These are phyloP conservation scores for Cladophialophora immunda DNA, from an alignment of 2,329 filamentous ascomycete genomes.

Conservation along the genomic window DNA sequence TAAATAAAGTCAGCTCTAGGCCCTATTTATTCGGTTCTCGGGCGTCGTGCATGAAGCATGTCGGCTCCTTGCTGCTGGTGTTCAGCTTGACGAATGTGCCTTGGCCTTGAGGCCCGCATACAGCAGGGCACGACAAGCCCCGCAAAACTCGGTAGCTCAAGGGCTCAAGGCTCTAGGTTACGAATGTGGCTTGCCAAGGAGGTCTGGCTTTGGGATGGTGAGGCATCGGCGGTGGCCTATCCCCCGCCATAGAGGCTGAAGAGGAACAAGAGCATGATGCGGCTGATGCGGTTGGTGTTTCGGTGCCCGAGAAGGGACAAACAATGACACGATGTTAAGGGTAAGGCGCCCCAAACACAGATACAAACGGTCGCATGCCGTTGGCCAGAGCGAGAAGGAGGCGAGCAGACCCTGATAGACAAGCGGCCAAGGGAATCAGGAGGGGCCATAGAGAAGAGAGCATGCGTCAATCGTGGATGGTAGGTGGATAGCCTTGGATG, in stretches of 20 bases:
- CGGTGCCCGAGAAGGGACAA: conserved; percentile 14
- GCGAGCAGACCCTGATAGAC: conserved; percentile 7
- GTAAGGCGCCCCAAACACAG: neutral
- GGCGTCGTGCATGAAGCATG: neutral
- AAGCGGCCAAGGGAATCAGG: neutral
- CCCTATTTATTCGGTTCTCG: conserved; percentile 20
- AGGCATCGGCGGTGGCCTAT: neutral
- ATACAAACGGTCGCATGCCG: neutral
- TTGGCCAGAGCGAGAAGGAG: neutral
- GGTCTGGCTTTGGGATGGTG: conserved; percentile 4
- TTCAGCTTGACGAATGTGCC: conserved; percentile 13
- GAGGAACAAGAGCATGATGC: neutral
- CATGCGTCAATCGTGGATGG: neutral
- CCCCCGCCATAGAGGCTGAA: conserved; percentile 3
- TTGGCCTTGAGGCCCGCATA: conserved; percentile 9
- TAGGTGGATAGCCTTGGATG: neutral
- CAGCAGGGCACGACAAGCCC: conserved; percentile 11
- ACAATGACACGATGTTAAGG: neutral
- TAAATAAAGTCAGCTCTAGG: conserved; percentile 9
- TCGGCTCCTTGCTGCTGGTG: conserved; percentile 11
- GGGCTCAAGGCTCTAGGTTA: conserved; percentile 24
- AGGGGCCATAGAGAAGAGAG: neutral
- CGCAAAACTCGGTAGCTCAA: conserved; percentile 21
- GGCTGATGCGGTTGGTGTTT: conserved; percentile 9
- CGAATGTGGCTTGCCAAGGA: conserved; percentile 38